Evolutionary conservation across 345 rosid species (phyloP), one percentile per base, ranked within the genome.

Genomic region (Chamaenerion angustifolium): DNA sequence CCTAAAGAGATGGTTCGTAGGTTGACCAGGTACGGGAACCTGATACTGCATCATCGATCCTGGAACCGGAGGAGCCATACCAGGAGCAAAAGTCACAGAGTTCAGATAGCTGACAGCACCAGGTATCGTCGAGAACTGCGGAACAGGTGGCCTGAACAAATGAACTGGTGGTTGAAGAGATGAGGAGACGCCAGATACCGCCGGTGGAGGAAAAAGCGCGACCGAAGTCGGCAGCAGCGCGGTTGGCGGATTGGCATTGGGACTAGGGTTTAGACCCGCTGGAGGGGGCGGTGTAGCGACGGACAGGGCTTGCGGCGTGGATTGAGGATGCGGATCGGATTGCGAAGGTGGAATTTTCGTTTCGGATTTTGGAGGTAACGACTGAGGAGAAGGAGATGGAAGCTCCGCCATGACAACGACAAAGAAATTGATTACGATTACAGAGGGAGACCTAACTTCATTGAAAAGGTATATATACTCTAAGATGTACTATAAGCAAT

Each of bases 31-130:
- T 18, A 18, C 45, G 14, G 66, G 72, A 12, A 59, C 43, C 51
- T 77, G 80, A 68, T 83, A 90, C 18, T 49, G 68, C 76, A 72
- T 60, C 68, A 75, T 49, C 15, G 60, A 71, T 43, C 69, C 53
- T 19, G 80, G 75, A 46, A 59, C 60, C 53, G 48, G 69, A 15
- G 50, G 19, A 44, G 57, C 68, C 16, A 87, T 85, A 25, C 94
- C 94, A 0, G 88, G 93, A 17, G 94, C 93, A 64, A 67, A 90
- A 44, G 68, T 76, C 19, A 57, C 58, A 53, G 68, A 74, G 71
- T 64, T 79, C 50, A 65, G 90, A 58, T 63, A 85, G 63, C 23
- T 67, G 51, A 51, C 42, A 16, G 44, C 55, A 16, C 62, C 62
- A 9, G 69, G 69, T 4, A 68, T 51, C 35, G 71, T 53, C 42